Evolutionary conservation across 305 asterid species (phyloP).

Genomic region (Solanum hybrid): DNA sequence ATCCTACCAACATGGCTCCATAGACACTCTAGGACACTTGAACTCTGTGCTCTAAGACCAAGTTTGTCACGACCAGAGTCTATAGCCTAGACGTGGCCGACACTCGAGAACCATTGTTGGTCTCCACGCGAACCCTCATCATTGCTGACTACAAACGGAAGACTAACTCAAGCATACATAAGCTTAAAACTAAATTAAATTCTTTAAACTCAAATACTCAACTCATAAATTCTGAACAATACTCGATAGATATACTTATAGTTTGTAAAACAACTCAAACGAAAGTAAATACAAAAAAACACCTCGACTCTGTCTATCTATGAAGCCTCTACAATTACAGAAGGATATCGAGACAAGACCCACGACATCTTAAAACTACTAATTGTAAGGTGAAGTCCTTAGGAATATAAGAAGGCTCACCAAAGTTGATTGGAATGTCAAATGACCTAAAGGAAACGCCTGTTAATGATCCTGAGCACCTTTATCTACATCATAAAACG

Average conservation of each 20-base stretch:
- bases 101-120: not conserved
- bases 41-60: not conserved
- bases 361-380: not conserved
- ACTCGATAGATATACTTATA: not conserved
- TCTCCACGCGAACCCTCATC: not conserved
- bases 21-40: not conserved
- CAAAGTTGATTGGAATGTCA: not conserved
- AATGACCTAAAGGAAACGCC: not conserved
- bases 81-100: fast-evolving
- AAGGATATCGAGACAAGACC: not conserved
- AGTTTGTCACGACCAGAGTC: not conserved
- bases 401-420: not conserved
- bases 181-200: not conserved
- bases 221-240: not conserved
- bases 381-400: not conserved
- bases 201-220: not conserved
- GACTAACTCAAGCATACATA: not conserved
- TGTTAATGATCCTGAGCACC: not conserved
- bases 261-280: not conserved
- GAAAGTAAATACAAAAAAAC: not conserved
- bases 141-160: fast-evolving
- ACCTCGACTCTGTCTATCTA: not conserved
- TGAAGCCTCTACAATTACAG: not conserved
- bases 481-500: not conserved
- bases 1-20: not conserved